A percentile compares a stretch with the other conserved stretches of the same genome.
phyloP scores from a whole-genome alignment of 805 yeast species.

The Metschnikowia dekortorum region DNA sequence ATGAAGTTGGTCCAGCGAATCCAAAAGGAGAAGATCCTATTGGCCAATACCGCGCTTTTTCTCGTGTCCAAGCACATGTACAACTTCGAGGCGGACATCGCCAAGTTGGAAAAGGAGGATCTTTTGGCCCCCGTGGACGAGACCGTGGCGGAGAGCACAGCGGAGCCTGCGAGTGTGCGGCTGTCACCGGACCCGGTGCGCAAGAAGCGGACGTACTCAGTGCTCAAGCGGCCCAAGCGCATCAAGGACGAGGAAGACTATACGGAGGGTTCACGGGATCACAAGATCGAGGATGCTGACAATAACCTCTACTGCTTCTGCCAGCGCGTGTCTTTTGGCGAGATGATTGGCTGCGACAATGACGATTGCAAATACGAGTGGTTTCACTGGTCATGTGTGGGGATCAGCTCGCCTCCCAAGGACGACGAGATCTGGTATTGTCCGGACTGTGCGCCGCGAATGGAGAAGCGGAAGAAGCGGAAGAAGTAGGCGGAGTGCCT shows the following conservation, averaged over 20 bases:
- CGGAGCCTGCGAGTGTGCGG: conserved; percentile 6
- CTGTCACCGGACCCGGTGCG: conserved; percentile 16
- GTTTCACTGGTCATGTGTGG: conserved; percentile 97
- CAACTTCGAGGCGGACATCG: conserved; percentile 70
- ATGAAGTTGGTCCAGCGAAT: conserved; percentile 53
- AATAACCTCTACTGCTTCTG: conserved; percentile 72
- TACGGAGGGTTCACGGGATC: conserved; percentile 5
- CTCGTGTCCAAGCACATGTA: conserved; percentile 70
- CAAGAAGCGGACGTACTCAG: conserved; percentile 14
- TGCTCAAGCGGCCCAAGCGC: conserved; percentile 15
- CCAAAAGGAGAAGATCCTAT: conserved; percentile 72
- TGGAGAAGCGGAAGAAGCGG: conserved; percentile 43
- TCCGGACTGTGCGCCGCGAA: conserved; percentile 64
- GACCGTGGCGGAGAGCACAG: conserved; percentile 9
- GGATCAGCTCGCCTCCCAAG: conserved; percentile 80
- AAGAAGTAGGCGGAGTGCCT: conserved; percentile 21
- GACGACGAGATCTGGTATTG: conserved; percentile 86
- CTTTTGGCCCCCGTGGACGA: conserved; percentile 54
- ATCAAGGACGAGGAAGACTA: conserved; percentile 17
- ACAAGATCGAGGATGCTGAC: conserved; percentile 36
- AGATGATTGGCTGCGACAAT: conserved; percentile 95
- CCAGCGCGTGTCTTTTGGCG: conserved; percentile 90
- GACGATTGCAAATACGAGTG: conserved; percentile 85
- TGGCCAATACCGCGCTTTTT: conserved; percentile 82
- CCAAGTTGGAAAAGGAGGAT: conserved; percentile 76